phyloP scores from a whole-genome alignment of 2,329 filamentous ascomycete species.

The Drechslerella dactyloides region DNA sequence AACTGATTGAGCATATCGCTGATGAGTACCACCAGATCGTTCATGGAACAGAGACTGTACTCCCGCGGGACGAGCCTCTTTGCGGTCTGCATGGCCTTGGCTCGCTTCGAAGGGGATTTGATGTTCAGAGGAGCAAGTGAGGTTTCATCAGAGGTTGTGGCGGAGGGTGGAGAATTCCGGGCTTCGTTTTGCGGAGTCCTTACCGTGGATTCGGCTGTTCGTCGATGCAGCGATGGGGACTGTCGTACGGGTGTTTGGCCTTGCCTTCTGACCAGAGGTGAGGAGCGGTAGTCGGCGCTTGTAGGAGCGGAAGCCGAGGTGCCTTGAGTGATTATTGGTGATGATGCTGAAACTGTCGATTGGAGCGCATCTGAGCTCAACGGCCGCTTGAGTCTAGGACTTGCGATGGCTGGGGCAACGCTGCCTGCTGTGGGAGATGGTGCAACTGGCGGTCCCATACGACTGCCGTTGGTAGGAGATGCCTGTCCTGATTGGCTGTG shows the following conservation, averaged over 20 bases:
- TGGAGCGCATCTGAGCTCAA: conserved; percentile 37
- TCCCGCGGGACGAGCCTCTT: conserved; percentile 70
- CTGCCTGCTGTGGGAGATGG: conserved; percentile 28
- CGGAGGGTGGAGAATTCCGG: conserved; percentile 8
- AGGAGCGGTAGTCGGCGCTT: conserved; percentile 24
- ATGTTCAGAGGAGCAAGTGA: conserved; percentile 36
- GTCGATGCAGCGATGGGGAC: conserved; percentile 32
- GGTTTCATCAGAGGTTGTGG: conserved; percentile 39
- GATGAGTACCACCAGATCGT: conserved; percentile 88
- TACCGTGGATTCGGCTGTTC: conserved; percentile 28
- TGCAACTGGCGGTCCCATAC: conserved; percentile 36
- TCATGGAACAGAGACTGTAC: conserved; percentile 81
- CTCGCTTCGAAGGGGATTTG: conserved; percentile 62
- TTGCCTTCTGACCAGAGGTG: conserved; percentile 28
- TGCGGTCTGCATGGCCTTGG: conserved; percentile 62
- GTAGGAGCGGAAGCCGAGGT: not conserved
- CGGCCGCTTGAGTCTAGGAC: conserved; percentile 39
- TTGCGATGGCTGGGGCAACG: conserved; percentile 23
- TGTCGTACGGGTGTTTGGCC: conserved; percentile 23
- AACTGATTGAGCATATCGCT: conserved; percentile 95
- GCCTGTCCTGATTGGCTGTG: conserved; percentile 15
- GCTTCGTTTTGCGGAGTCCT: conserved; percentile 33
- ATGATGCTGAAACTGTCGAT: conserved; percentile 15
- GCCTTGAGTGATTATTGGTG: conserved; percentile 20
- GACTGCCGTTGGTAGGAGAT: conserved; percentile 12